Evolutionary conservation across 2,329 filamentous ascomycete species (phyloP), one percentile per base, ranked within the genome.

Genomic region (Penicillium italicum): DNA sequence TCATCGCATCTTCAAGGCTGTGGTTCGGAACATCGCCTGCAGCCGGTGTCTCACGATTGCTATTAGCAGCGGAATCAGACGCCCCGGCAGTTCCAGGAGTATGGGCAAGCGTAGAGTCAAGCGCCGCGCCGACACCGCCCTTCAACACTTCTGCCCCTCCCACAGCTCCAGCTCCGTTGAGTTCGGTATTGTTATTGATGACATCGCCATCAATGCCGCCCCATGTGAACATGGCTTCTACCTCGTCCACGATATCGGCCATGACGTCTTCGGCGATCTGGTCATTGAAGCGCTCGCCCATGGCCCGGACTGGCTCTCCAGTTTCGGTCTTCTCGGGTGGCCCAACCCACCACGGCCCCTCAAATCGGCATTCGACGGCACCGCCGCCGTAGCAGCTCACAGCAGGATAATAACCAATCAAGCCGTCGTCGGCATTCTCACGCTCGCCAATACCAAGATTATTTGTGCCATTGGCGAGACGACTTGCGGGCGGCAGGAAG

Each of bases 191-290:
- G 20, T 62, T 59, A 36, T 66, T 69, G 45, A 72, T 67, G 43
- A 73, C 60, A 49, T 70, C 66, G 30, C 69, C 68, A 30, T 74
- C 69, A 16, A 71, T 62, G 28, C 67, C 69, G n/a, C 73, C 72
- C 69, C 72, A 86, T 85, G 95, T 76, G 90, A 94, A 76, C 69
- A 74, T 72, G 10, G 74, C 74, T 55, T 96, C 91, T 46, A 96
- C 89, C 75, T 99, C 94, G 68, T 99, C 94, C 31, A 97, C 81
- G 50, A 99, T 83, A 72, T 99, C 94, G 71, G 91, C 96, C 30
- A 96, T 83, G 24, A 97, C 80, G 67, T 99, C 94, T 75, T 99
- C 94, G 14, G 88, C 91, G 58, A 99, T 92, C 77, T 97, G 93
- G 70, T 99, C 92, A 56, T 86, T 85, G 73, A 91, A 97, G 31